Percentiles rank a stretch among this genome's conserved stretches.
These are phyloP conservation scores for Neonectria faginata DNA, from an alignment of 2,329 filamentous ascomycete species.

Conservation along the genomic window DNA sequence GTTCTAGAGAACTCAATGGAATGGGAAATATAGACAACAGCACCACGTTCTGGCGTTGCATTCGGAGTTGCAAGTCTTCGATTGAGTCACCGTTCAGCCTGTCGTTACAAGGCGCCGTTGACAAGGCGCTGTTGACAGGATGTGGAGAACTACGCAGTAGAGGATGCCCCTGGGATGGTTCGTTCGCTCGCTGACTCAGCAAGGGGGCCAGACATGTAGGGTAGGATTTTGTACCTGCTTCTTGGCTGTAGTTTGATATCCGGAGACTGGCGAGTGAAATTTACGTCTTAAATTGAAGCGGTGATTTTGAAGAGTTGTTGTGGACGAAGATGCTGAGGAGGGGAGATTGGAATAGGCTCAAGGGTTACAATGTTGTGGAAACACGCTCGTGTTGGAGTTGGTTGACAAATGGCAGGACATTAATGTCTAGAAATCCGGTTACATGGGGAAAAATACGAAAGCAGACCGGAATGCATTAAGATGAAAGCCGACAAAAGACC, in stretches of 20 bases:
- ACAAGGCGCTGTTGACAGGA: not conserved
- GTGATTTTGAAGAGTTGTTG: no score
- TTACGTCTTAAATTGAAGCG: not conserved
- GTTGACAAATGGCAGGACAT: not conserved
- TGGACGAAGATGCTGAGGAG: no score
- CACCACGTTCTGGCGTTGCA: slow-evolving; percentile 28
- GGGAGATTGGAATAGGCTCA: not conserved
- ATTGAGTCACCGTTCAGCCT: not conserved
- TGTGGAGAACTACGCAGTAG: not conserved
- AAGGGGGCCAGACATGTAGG: not conserved
- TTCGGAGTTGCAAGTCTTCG: not conserved
- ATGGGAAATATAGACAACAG: not conserved
- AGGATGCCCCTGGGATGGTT: not conserved
- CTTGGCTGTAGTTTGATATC: not conserved
- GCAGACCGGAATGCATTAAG: no score
- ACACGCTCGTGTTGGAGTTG: not conserved
- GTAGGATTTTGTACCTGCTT: not conserved
- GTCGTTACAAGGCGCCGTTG: not conserved
- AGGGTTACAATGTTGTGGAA: not conserved
- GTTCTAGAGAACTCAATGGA: not conserved
- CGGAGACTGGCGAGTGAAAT: not conserved
- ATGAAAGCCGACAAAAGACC: no score
- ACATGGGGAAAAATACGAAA: not conserved
- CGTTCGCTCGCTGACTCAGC: not conserved
- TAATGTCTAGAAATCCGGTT: not conserved